These are phyloP conservation scores for Camellia oleifera DNA, from an alignment of 179 eudicot genomes.

Conservation along the genomic window DNA sequence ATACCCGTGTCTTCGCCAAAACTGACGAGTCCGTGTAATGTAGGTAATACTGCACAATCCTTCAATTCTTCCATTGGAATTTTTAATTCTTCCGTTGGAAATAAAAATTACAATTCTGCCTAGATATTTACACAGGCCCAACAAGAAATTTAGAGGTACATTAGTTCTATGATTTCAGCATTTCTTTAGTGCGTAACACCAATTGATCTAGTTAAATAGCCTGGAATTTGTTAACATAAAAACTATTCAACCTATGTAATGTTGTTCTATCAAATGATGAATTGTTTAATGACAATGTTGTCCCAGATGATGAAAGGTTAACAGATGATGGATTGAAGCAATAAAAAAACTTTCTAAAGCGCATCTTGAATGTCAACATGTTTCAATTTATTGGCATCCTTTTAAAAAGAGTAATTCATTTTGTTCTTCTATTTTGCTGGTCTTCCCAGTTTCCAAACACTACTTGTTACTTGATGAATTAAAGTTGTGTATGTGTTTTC, in stretches of 20 bases:
- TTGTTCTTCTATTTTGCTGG: background rate
- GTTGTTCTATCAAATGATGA: background rate
- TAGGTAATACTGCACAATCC: background rate
- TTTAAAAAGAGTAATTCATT: background rate
- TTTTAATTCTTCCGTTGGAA: no score
- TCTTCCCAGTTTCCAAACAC: background rate
- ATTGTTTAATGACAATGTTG: background rate
- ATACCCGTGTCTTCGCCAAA: no score
- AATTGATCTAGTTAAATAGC: background rate
- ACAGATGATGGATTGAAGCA: background rate
- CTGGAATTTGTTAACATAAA: background rate
- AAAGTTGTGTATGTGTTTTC: background rate
- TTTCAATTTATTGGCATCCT: no score
- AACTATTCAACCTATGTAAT: background rate
- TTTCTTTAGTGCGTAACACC: background rate
- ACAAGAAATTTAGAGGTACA: background rate
- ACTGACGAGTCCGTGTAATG: background rate
- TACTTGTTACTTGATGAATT: background rate
- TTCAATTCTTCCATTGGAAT: background rate
- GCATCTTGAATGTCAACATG: background rate
- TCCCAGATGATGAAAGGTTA: background rate
- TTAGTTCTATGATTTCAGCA: background rate
- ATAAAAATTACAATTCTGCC: background rate
- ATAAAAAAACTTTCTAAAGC: background rate
- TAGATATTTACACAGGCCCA: background rate